Evolutionary conservation across 805 yeast genomes (phyloP), one percentile per base, ranked within the genome.

Genomic region (Kazachstania africana): DNA sequence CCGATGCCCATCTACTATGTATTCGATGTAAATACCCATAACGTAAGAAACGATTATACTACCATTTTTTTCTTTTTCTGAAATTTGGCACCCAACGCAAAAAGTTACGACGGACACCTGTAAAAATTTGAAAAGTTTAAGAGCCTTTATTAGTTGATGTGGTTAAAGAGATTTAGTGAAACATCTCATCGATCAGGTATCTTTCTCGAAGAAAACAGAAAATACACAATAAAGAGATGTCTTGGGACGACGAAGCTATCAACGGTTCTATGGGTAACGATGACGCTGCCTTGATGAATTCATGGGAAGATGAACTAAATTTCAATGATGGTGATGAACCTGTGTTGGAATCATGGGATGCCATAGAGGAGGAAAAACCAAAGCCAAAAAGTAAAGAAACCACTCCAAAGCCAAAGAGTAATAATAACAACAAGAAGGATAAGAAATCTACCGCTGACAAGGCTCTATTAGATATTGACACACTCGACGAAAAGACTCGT

Each of bases 341-440:
- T n/a, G 67, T 78, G 16, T 57, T 79, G 31, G 96, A 71, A 31
- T 80, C 94, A 9, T 88, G 96, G 96, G 97, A 88, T 45, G 76
- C 77, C 33, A 93, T 78, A 42, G 91, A 78, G 47, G 76, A 68
- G 31, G 32, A 44, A 30, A 27, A 45, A 31, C 33, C 51, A 50
- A 45, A 50, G 42, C 26, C 37, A 25, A 40, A 42, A 16, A 33
- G 43, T 8, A 49, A 57, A 37, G 43, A 47, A 36, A 37, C 47
- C 26, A 42, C 47, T 19, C 37, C 48, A 4, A 41, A 52, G 50
- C 51, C 55, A 24, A 66, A 54, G 42, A 15, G 16, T 12, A 8
- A 28, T 5, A 26, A 15, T 10, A 17, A 14, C 6, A 42, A 36
- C 27, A 45, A 46, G 17, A 42, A 52, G 12, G 29, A 24, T 32